Percentiles rank a stretch among this genome's conserved stretches.
phyloP scores from a whole-genome alignment of 2,329 filamentous ascomycete genomes.

The Pezicula neosporulosa region DNA sequence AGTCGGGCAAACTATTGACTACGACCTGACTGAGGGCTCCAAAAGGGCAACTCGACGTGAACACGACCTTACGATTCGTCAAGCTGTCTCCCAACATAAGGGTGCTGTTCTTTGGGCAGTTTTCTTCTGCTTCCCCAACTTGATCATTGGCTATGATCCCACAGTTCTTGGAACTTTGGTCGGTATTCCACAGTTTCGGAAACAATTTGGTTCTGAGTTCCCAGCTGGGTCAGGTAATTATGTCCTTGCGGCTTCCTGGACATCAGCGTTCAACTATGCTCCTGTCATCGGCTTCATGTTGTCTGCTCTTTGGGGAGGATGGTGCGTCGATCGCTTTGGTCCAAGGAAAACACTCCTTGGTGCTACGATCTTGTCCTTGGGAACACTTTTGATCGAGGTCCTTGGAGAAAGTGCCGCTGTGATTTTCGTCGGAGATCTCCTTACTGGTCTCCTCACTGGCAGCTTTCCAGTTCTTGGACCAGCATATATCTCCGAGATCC shows the following conservation, averaged over 20 bases:
- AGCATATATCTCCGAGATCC: not conserved
- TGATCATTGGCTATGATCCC: not conserved
- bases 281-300: not conserved
- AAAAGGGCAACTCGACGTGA: not conserved
- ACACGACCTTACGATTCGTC: not conserved
- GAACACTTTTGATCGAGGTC: not conserved
- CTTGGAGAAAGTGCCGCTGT: slow-evolving; percentile 19
- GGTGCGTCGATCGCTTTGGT: not conserved
- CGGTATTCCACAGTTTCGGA: not conserved
- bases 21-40: not conserved
- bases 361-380: not conserved
- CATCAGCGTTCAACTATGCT: not conserved
- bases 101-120: not conserved
- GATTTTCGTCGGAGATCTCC: slow-evolving; percentile 40
- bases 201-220: not conserved
- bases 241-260: not conserved
- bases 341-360: not conserved
- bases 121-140: not conserved
- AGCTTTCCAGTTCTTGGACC: slow-evolving; percentile 37
- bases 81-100: not conserved
- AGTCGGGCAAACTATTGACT: not conserved
- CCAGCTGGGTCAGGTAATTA: not conserved
- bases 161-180: not conserved
- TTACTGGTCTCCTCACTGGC: slow-evolving; percentile 44
- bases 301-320: not conserved